Evolutionary conservation across 75 land plant genomes (phyloP).

Genomic region (Cunninghamia lanceolata): DNA sequence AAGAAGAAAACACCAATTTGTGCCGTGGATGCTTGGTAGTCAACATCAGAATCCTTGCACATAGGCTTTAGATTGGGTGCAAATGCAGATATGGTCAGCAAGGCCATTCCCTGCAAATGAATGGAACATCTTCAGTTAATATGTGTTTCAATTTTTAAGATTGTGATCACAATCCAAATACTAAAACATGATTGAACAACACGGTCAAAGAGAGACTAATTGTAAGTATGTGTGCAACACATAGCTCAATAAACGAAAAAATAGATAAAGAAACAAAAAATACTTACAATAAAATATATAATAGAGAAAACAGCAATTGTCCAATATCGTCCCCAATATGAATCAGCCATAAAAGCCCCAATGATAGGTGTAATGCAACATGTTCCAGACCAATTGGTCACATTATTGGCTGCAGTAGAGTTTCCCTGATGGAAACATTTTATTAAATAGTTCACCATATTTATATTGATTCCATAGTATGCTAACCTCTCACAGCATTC

Average conservation of each 20-base stretch:
- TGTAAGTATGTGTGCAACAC: background rate
- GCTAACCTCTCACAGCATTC: constrained; percentile 90
- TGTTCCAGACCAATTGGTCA: constrained; percentile 63
- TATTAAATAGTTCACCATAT: constrained; percentile 55
- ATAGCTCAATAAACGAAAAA: background rate
- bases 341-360: constrained; percentile 76
- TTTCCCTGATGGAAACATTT: constrained; percentile 37
- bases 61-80: constrained; percentile 43
- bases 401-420: constrained; percentile 46
- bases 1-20: constrained; percentile 40
- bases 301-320: constrained; percentile 52
- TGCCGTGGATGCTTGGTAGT: constrained; percentile 18
- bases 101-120: constrained; percentile 55
- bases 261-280: background rate
- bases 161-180: background rate
- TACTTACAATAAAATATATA: constrained; percentile 56
- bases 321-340: constrained; percentile 71
- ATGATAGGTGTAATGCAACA: constrained; percentile 61
- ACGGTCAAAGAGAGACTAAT: background rate
- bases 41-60: constrained; percentile 14
- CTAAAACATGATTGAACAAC: background rate
- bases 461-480: constrained; percentile 72
- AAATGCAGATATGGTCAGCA: constrained; percentile 68
- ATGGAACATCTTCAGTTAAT: background rate
- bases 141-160: background rate